Evolutionary conservation across 2,329 filamentous ascomycete species (phyloP).

Genomic region (Pseudocercospora eumusae): DNA sequence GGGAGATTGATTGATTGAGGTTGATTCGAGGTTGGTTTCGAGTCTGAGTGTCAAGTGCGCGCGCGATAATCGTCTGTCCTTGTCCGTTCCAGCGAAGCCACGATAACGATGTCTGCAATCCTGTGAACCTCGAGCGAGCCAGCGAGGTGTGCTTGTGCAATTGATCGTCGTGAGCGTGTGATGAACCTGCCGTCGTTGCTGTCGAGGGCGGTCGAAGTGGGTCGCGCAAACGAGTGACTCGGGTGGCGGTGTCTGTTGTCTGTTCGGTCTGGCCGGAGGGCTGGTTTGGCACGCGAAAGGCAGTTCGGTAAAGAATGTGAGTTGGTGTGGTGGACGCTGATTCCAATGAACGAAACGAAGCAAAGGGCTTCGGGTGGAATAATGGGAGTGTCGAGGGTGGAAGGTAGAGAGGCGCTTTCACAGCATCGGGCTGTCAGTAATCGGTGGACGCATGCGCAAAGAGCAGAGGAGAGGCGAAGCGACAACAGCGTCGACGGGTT

Average conservation of each 20-base stretch:
- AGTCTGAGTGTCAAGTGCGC: slow-evolving; percentile 23
- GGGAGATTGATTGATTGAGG: slow-evolving; percentile 17
- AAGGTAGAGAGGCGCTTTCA: slow-evolving; percentile 16
- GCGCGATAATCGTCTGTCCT: slow-evolving; percentile 16
- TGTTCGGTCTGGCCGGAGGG: slow-evolving; percentile 9
- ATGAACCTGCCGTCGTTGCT: slow-evolving; percentile 2
- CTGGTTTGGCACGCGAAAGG: slow-evolving; percentile 20
- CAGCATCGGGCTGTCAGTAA: slow-evolving; percentile 18
- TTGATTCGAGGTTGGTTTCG: slow-evolving; percentile 13
- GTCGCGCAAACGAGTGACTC: background rate
- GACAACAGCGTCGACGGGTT: slow-evolving; percentile 8
- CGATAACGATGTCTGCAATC: slow-evolving; percentile 24
- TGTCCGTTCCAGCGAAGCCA: slow-evolving; percentile 30
- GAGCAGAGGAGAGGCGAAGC: slow-evolving; percentile 8
- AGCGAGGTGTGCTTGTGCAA: slow-evolving; percentile 11
- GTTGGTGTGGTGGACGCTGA: slow-evolving; percentile 17
- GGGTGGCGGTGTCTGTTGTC: slow-evolving; percentile 15
- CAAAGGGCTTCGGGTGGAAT: slow-evolving; percentile 23
- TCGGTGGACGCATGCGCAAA: slow-evolving; percentile 14
- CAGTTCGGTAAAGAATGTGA: slow-evolving; percentile 21
- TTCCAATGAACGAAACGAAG: slow-evolving; percentile 25
- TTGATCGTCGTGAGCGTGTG: slow-evolving; percentile 7
- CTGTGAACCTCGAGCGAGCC: slow-evolving; percentile 8
- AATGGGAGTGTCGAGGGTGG: slow-evolving; percentile 18
- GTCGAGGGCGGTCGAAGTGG: slow-evolving; percentile 6